Evolutionary conservation across 192 early-diverging fungal genomes (phyloP).

Genomic region (Spizellomyces sp.): DNA sequence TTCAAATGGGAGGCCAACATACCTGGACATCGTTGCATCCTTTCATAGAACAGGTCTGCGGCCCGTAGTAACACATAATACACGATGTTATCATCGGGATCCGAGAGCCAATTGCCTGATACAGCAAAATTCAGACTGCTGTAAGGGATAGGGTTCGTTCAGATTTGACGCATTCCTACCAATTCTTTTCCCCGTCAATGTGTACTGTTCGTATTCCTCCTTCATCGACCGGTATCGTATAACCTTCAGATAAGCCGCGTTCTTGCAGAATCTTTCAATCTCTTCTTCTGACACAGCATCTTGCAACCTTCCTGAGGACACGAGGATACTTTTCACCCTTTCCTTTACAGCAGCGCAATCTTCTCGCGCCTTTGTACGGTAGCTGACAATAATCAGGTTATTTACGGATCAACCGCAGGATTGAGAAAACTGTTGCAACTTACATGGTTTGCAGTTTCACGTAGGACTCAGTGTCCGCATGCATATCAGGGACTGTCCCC

Average conservation of each 20-base stretch:
- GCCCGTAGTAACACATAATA: constrained; percentile 70
- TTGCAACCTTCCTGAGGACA: constrained; percentile 47
- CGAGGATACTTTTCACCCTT: constrained; percentile 41
- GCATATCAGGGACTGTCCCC: constrained; percentile 95
- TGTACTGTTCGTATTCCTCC: constrained; percentile 50
- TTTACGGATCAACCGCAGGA: background rate
- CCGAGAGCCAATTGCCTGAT: constrained; percentile 53
- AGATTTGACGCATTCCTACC: constrained; percentile 35
- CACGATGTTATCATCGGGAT: constrained; percentile 59
- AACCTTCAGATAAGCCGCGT: constrained; percentile 69
- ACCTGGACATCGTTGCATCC: constrained; percentile 67
- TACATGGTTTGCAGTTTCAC: constrained; percentile 83
- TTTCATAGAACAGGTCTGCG: constrained; percentile 62
- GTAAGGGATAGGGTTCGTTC: too few species aligned
- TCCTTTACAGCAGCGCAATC: constrained; percentile 12
- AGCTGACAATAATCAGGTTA: constrained; percentile 47
- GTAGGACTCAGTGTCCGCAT: constrained; percentile 88
- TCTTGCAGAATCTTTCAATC: constrained; percentile 74
- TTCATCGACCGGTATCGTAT: constrained; percentile 62
- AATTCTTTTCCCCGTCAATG: constrained; percentile 33
- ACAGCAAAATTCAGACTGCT: background rate
- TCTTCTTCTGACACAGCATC: constrained; percentile 53
- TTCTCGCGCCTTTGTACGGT: constrained; percentile 76
- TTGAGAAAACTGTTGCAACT: constrained; percentile 10
- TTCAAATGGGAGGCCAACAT: constrained; percentile 6